Evolutionary conservation across 2,329 filamentous ascomycete genomes (phyloP), one percentile per base, ranked within the genome.

Genomic region (Neonectria magnoliae): DNA sequence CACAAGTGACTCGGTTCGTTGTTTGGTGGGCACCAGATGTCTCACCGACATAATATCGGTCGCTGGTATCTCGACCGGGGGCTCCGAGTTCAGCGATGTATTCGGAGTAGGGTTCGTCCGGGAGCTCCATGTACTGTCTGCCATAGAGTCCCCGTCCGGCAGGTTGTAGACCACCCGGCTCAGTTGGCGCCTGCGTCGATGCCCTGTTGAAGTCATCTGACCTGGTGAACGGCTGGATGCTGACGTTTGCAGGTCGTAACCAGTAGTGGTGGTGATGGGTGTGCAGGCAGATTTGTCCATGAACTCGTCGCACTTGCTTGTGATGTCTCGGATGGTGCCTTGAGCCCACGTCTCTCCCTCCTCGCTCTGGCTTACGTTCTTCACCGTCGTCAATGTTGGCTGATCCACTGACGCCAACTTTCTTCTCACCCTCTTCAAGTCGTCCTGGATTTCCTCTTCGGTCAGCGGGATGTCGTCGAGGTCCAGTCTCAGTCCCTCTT

Each of bases 231-330:
- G 66, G 61, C 14, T 72, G 60, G 51, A 68, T 59, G 8, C 71
- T 59, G 64, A 74, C 65, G 18, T 50, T 58, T 20, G 62, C 74
- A 41, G 81, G 78, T 61, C 79, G 78, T 67, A 83, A 66, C 87
- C 87, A 88, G 80, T 88, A 89, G 78, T 89, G 87, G 75, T 89
- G 87, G 71, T 89, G 86, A 71, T 89, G 87, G 68, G 83, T 87
- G 74, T 89, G 87, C 62, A 87, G 69, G 70, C 86, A 87, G 68
- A 85, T 71, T 66, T 71, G 41, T 20, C 67, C 69, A 54, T 69
- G 58, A 62, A 64, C 55, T 73, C 59, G 54, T 68, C 58, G 59
- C 57, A 58, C 51, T 67, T 75, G 55, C 64, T 65, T 44, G 53
- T 68, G 56, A 70, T 73, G 56, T 71, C 68, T 59, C 53, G 61